Percentiles rank a stretch among this genome's conserved stretches.
phyloP scores from a whole-genome alignment of 805 yeast genomes.

The Jamesozyma piceae region DNA sequence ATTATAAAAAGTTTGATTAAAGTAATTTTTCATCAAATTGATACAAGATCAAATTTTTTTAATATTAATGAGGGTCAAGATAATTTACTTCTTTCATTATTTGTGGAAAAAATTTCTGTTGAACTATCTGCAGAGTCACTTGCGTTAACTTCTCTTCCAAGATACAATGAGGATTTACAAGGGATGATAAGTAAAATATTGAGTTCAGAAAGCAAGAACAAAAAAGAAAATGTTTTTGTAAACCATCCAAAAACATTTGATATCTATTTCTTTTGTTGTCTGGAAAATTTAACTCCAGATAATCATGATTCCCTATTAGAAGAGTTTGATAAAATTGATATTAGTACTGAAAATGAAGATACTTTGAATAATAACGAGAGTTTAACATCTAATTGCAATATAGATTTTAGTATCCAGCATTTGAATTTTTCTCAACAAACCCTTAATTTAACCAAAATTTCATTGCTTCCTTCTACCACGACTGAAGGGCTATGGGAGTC shows the following conservation, averaged over 20 bases:
- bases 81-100: constrained; percentile 19
- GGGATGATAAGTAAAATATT: background rate
- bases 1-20: constrained; percentile 18
- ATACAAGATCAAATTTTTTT: background rate
- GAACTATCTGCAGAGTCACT: background rate
- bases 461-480: constrained; percentile 24
- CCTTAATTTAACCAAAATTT: constrained; percentile 11
- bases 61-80: constrained; percentile 18
- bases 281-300: constrained; percentile 5
- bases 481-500: constrained; percentile 32
- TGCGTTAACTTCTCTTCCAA: background rate
- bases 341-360: constrained; percentile 5
- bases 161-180: background rate
- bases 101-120: constrained; percentile 15
- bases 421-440: constrained; percentile 12
- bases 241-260: background rate
- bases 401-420: background rate
- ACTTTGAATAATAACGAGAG: background rate
- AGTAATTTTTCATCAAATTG: constrained; percentile 19
- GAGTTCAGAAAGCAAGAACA: background rate
- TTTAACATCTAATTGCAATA: background rate
- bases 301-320: constrained; percentile 10
- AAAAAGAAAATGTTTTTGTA: background rate
- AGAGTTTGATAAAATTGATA: constrained; percentile 27
- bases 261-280: constrained; percentile 12